Evolutionary conservation across 1,284 basidiomycete genomes (phyloP).

Genomic region (Cutaneotrichosporon cutaneum): DNA sequence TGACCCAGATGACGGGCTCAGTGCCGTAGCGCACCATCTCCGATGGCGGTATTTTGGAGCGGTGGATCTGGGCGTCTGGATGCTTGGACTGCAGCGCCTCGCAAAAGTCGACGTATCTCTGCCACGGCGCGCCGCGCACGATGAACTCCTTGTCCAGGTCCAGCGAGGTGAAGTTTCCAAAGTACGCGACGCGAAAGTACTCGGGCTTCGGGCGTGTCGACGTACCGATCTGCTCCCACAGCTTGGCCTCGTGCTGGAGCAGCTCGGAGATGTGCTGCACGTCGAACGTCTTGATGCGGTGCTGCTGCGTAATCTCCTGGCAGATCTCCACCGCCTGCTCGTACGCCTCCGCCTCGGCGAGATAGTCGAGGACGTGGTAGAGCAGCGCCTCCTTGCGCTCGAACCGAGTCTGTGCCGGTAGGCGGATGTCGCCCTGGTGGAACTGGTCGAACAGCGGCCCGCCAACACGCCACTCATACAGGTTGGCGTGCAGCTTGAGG

Average conservation of each 20-base stretch:
- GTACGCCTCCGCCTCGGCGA: constrained; percentile 93
- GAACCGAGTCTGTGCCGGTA: constrained; percentile 91
- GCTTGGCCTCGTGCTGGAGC: constrained; percentile 74
- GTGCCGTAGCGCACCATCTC: constrained; percentile 76
- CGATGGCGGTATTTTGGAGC: constrained; percentile 70
- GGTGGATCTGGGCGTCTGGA: constrained; percentile 77
- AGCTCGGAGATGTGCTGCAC: constrained; percentile 82
- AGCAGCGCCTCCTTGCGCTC: constrained; percentile 89
- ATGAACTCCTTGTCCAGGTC: constrained; percentile 52
- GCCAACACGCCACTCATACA: constrained; percentile 83
- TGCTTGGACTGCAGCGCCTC: constrained; percentile 92
- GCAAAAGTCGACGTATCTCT: constrained; percentile 57
- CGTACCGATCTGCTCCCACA: constrained; percentile 77
- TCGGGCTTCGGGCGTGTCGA: constrained; percentile 81
- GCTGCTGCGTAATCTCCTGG: constrained; percentile 80
- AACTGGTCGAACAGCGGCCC: constrained; percentile 73
- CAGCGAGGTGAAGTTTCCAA: constrained; percentile 44
- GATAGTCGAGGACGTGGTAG: constrained; percentile 78
- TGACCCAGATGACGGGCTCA: constrained; percentile 85
- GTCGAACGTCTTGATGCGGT: constrained; percentile 81
- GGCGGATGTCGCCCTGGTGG: constrained; percentile 66
- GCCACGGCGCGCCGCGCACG: constrained; percentile 42
- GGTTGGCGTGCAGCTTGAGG: constrained; percentile 86
- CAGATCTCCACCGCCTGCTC: constrained; percentile 91
- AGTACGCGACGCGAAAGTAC: constrained; percentile 75